Conservation (phyloP, 345 rosid species). For the Pelargonium nanum region DNA sequence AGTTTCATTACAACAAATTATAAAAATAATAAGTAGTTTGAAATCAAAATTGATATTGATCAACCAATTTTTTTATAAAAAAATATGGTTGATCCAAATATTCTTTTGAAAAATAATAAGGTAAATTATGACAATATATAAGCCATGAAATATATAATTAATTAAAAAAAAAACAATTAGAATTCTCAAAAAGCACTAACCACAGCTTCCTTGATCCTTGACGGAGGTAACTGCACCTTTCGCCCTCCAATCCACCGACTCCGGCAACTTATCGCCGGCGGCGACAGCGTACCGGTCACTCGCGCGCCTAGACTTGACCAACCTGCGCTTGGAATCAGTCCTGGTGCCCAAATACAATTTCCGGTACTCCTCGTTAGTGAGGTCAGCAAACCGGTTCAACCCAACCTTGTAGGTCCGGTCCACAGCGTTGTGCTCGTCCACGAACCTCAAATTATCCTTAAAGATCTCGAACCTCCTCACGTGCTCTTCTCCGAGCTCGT, state of each 20-base stretch:
- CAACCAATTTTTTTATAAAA: no score
- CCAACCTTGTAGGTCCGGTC: slow-evolving; percentile 24
- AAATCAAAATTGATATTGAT: not conserved
- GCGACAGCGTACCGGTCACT: slow-evolving; percentile 18
- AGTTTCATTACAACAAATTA: not conserved
- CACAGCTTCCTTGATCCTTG: slow-evolving; percentile 39
- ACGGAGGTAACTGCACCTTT: slow-evolving; percentile 33
- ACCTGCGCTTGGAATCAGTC: slow-evolving; percentile 13
- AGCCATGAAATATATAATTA: not conserved
- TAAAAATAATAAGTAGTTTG: not conserved
- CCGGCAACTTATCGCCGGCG: slow-evolving; percentile 25
- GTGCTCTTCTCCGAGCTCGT: slow-evolving; percentile 29
- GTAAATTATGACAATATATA: not conserved
- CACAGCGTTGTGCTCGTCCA: slow-evolving; percentile 27
- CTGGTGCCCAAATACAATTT: slow-evolving; percentile 23
- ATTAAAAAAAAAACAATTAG: not conserved
- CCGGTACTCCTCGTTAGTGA: slow-evolving; percentile 41
- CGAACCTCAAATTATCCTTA: slow-evolving; percentile 36
- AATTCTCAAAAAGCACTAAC: slow-evolving; percentile 12
- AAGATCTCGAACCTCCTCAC: slow-evolving; percentile 30
- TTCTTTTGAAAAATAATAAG: not conserved
- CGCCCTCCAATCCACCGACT: slow-evolving; percentile 31
- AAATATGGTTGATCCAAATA: not conserved
- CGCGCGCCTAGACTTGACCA: slow-evolving; percentile 10
- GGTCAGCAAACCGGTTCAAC: slow-evolving; percentile 35